A percentile compares a stretch with the other conserved stretches of the same genome.
Evolutionary conservation across 2,329 filamentous ascomycete species (phyloP).

Genomic region (Sclerotinia trifoliorum): DNA sequence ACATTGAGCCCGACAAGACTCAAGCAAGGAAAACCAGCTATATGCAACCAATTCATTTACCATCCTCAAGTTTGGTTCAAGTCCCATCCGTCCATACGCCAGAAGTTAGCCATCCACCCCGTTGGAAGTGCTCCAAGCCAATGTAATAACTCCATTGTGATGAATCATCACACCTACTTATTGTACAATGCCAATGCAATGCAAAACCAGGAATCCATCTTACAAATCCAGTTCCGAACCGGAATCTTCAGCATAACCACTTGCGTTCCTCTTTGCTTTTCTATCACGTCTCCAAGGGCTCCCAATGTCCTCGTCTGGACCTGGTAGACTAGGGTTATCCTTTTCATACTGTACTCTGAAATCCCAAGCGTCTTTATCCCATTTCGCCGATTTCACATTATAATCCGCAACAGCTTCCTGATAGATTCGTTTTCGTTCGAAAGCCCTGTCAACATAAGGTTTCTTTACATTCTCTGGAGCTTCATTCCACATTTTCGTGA

Average conservation of each 20-base stretch:
- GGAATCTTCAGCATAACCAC: conserved; percentile 40
- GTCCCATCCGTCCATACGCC: conserved; percentile 21
- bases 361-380: conserved; percentile 66
- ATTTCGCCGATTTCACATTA: conserved; percentile 61
- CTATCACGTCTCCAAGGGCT: conserved; percentile 38
- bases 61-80: not conserved
- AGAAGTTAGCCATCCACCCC: conserved; percentile 7
- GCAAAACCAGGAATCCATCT: conserved; percentile 18
- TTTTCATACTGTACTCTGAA: conserved; percentile 53
- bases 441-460: conserved; percentile 75
- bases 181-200: conserved; percentile 25
- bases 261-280: conserved; percentile 38
- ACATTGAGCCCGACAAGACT: conserved; percentile 4
- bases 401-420: conserved; percentile 57
- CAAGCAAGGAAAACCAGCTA: conserved; percentile 16
- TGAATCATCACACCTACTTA: conserved; percentile 17
- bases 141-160: conserved; percentile 20
- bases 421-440: conserved; percentile 67
- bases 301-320: conserved; percentile 38
- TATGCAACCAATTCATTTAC: conserved; percentile 16
- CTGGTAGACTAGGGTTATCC: conserved; percentile 49
- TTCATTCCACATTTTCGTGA: conserved; percentile 89
- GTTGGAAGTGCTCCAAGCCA: conserved; percentile 21
- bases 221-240: conserved; percentile 34
- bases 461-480: conserved; percentile 66